phyloP scores from a whole-genome alignment of 2,329 filamentous ascomycete species.

The Tolypocladium sp. region DNA sequence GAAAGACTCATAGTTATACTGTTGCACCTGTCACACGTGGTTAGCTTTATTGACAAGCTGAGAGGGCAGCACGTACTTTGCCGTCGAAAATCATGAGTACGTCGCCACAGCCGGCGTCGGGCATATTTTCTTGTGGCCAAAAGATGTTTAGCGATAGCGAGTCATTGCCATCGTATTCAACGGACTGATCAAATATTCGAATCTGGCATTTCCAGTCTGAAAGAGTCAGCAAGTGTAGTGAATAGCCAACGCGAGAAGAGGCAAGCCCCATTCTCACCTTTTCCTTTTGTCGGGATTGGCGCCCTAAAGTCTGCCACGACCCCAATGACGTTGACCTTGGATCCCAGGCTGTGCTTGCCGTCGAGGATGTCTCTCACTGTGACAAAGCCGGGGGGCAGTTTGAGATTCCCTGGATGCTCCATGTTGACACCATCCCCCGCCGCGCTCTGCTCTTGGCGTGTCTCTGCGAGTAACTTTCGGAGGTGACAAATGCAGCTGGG shows the following conservation, averaged over 20 bases:
- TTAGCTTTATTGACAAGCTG: not conserved
- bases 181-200: slow-evolving; percentile 49
- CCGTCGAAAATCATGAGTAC: slow-evolving; percentile 37
- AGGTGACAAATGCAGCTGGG: no score
- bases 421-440: not conserved
- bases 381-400: slow-evolving; percentile 14
- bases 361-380: slow-evolving; percentile 34
- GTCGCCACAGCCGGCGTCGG: slow-evolving; percentile 30
- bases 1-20: slow-evolving; percentile 13
- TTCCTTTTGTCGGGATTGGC: slow-evolving; percentile 38
- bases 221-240: slow-evolving; percentile 1
- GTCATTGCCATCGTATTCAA: slow-evolving; percentile 30
- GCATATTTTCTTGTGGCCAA: slow-evolving; percentile 37
- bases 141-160: slow-evolving; percentile 52
- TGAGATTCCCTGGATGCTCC: not conserved
- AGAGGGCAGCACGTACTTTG: slow-evolving; percentile 32
- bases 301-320: slow-evolving; percentile 57
- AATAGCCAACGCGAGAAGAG: no score
- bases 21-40: slow-evolving; percentile 28
- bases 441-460: not conserved
- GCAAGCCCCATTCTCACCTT: slow-evolving; percentile 28
- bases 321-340: slow-evolving; percentile 54
- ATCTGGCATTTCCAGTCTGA: slow-evolving; percentile 53
- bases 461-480: no score
- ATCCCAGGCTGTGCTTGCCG: slow-evolving; percentile 16